phyloP scores from a whole-genome alignment of 2,329 filamentous ascomycete species.

The Colletotrichum graminicola region DNA sequence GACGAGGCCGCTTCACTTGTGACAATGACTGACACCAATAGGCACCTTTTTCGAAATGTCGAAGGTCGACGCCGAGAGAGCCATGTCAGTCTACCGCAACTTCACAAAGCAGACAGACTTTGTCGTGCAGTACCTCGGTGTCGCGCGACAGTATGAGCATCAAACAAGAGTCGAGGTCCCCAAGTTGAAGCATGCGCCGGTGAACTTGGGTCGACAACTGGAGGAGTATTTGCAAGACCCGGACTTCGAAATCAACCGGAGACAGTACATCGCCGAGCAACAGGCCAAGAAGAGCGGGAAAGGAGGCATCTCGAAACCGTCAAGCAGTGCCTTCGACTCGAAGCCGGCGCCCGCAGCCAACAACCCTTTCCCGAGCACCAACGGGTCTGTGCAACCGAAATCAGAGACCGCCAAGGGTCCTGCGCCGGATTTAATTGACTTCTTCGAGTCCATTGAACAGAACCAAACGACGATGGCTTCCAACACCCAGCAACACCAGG shows the following conservation, averaged over 20 bases:
- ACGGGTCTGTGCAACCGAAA: constrained; percentile 54
- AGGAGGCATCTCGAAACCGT: constrained; percentile 44
- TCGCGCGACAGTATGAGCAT: constrained; percentile 90
- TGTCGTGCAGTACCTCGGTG: constrained; percentile 89
- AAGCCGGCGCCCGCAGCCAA: constrained; percentile 56
- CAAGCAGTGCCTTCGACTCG: constrained; percentile 49
- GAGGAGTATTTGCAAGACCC: constrained; percentile 96
- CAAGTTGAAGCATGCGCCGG: constrained; percentile 96
- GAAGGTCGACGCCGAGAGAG: constrained; percentile 89
- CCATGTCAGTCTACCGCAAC: constrained; percentile 89
- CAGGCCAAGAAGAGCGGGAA: constrained; percentile 73
- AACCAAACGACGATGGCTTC: constrained; percentile 80
- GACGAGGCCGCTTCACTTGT: constrained; percentile 28
- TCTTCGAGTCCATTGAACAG: constrained; percentile 93
- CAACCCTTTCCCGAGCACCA: constrained; percentile 59
- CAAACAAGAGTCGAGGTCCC: constrained; percentile 94
- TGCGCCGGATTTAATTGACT: constrained; percentile 88
- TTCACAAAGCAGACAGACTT: constrained; percentile 94
- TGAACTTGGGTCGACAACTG: constrained; percentile 87
- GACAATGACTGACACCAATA: constrained; percentile 51
- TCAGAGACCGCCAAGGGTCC: constrained; percentile 70
- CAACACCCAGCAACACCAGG: constrained; percentile 51
- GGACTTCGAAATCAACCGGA: constrained; percentile 92
- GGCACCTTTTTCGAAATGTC: constrained; percentile 99
- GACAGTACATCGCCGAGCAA: constrained; percentile 91